Evolutionary conservation across 2,329 filamentous ascomycete genomes (phyloP), one percentile per base, ranked within the genome.

Genomic region (Aspergillus thermomutatus): DNA sequence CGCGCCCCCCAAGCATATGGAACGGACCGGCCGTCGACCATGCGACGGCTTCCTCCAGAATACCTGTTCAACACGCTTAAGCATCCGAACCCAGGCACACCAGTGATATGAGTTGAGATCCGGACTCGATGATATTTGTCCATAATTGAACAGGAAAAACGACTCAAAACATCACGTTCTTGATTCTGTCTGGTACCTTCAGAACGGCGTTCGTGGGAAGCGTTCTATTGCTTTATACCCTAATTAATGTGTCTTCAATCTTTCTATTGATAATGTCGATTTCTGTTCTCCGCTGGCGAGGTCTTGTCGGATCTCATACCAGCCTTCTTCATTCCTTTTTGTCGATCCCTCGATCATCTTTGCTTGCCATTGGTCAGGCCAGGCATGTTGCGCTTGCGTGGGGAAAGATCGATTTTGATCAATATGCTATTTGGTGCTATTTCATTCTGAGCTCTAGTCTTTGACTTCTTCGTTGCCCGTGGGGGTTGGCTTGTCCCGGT

Each of bases 1-100:
- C 69, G 69, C 45, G 75, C 77, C 9, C 77, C 77, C 8, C 76
- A 75, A 55, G 70, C 72, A n/a, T 69, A 69, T 48, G 75, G 76
- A 54, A 76, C 76, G 27, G 77, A 80, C 65, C 75, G 77, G 57
- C 73, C 76, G 53, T 72, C 75, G 27, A 76, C 77, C 55, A 77
- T 80, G 70, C 72, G 69, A 52, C 73, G 77, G 40, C 63, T 80
- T 37, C 77, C 77, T 21, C 77, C 77, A 1, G 77, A 79, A 66
- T 76, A 78, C 57, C 72, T 80, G 1, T 74, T 80, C 58, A 75
- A 76, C 57, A 71, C 72, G 21, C 60, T 77, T 43, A 67, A 70
- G 28, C 69, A 74, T 34, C 66, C 68, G 26, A 69, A 69, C 46
- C 69, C 72, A 5, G 68, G 68, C 49, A 69, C 69, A 19, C 74